Conservation (phyloP, 257 asterid genomes). For the Mentha longifolia region DNA sequence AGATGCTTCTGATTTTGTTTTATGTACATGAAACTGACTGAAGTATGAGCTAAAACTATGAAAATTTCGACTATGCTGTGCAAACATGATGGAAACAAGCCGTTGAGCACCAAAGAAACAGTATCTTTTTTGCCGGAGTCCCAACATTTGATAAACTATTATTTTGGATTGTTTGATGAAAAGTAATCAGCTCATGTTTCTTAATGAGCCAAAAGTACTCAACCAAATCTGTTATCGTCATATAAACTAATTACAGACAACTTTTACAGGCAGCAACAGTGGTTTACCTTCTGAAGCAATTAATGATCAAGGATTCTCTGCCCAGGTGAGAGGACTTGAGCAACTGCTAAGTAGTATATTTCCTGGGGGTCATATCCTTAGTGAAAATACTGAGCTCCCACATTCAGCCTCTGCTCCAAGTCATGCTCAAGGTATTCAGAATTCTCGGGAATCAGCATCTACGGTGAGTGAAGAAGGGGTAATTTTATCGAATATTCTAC, state of each 20-base stretch:
- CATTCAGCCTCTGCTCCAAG: constrained; percentile 37
- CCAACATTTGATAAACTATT: not conserved
- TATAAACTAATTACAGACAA: constrained; percentile 1
- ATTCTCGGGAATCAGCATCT: constrained; percentile 47
- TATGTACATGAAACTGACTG: constrained; percentile 2
- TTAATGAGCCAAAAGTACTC: not conserved
- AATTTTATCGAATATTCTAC: constrained; percentile 66
- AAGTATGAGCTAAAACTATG: not conserved
- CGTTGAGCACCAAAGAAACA: not conserved
- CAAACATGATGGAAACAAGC: not conserved
- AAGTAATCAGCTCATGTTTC: constrained; percentile 8
- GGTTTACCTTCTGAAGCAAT: constrained; percentile 44
- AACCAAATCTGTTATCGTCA: not conserved
- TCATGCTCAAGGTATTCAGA: constrained; percentile 43
- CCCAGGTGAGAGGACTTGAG: constrained; percentile 56
- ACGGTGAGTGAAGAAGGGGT: constrained; percentile 63
- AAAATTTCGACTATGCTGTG: not conserved
- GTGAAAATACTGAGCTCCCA: constrained; percentile 30
- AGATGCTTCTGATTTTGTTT: not conserved
- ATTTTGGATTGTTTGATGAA: not conserved
- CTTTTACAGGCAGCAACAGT: constrained; percentile 46
- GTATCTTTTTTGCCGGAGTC: not conserved
- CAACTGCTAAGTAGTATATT: constrained; percentile 61
- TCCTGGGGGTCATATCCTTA: constrained; percentile 50
- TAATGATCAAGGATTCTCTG: constrained; percentile 47